These are phyloP conservation scores for Dactylellina parvicollis DNA, from an alignment of 2,329 filamentous ascomycete genomes.

Conservation along the genomic window DNA sequence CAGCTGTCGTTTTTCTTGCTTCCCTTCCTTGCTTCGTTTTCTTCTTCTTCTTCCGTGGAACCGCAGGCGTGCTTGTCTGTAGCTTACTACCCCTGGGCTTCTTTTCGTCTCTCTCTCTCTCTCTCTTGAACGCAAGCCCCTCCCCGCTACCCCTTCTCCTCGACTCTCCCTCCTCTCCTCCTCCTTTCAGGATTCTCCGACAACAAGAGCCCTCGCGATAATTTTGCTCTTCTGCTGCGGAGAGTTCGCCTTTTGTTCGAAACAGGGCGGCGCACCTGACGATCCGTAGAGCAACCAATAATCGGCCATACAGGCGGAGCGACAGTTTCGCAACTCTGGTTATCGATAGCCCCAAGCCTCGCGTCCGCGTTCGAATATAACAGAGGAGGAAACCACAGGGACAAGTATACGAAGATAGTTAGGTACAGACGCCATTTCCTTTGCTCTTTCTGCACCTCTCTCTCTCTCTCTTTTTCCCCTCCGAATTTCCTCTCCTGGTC, in stretches of 20 bases:
- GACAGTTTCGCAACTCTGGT: no score
- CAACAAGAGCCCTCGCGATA: neutral
- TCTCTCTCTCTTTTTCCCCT: neutral
- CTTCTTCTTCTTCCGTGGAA: no score
- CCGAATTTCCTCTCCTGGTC: neutral
- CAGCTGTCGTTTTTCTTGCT: no score
- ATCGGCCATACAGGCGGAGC: no score
- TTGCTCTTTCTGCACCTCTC: neutral
- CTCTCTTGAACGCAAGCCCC: neutral
- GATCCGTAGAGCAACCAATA: constrained; percentile 26
- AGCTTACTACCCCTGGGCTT: neutral
- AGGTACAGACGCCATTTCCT: no score
- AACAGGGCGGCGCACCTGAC: constrained; percentile 48
- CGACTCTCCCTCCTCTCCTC: constrained; percentile 6
- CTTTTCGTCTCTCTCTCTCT: neutral
- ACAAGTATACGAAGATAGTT: no score
- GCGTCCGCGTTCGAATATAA: no score
- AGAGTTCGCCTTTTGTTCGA: neutral
- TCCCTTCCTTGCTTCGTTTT: no score
- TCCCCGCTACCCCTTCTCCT: constrained; percentile 19
- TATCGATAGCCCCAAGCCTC: no score
- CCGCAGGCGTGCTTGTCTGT: no score
- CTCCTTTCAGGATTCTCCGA: neutral
- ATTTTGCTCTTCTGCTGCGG: neutral
- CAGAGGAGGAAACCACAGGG: no score